phyloP scores from a whole-genome alignment of 2,329 filamentous ascomycete species.

The Alternaria gansuensis region DNA sequence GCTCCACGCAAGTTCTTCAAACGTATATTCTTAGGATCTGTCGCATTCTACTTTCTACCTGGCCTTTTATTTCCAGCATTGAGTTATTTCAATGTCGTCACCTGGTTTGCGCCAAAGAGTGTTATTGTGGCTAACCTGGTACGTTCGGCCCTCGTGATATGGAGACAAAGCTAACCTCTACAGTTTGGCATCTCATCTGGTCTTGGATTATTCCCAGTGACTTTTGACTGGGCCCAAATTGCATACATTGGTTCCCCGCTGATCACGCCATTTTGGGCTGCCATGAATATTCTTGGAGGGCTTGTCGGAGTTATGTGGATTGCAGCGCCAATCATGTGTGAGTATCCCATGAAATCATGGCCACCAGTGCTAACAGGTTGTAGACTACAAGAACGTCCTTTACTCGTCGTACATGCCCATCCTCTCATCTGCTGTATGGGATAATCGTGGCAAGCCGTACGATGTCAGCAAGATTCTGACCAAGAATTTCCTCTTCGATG shows the following conservation, averaged over 20 bases:
- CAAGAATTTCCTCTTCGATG: slow-evolving; percentile 78
- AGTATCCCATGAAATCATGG: slow-evolving; percentile 20
- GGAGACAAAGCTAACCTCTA: slow-evolving; percentile 14
- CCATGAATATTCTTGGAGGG: slow-evolving; percentile 83
- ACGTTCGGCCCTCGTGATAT: slow-evolving; percentile 26
- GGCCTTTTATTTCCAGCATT: slow-evolving; percentile 83
- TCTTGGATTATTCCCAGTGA: slow-evolving; percentile 82
- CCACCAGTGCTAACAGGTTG: slow-evolving; percentile 13
- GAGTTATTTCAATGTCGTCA: slow-evolving; percentile 88
- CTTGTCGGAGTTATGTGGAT: slow-evolving; percentile 87
- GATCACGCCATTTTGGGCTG: slow-evolving; percentile 85
- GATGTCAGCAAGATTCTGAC: slow-evolving; percentile 83
- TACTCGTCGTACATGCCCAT: slow-evolving; percentile 89
- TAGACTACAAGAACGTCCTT: slow-evolving; percentile 77
- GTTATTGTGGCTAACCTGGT: slow-evolving; percentile 83
- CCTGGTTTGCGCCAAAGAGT: slow-evolving; percentile 86
- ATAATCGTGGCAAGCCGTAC: slow-evolving; percentile 82
- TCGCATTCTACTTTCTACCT: slow-evolving; percentile 85
- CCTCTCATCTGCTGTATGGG: slow-evolving; percentile 83
- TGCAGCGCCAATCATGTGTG: slow-evolving; percentile 75
- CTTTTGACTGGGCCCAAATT: slow-evolving; percentile 92
- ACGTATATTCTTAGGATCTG: slow-evolving; percentile 73
- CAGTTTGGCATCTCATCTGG: slow-evolving; percentile 84
- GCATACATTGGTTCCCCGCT: slow-evolving; percentile 86
- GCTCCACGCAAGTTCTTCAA: slow-evolving; percentile 87